phyloP scores from a whole-genome alignment of 1,284 basidiomycete genomes.

The Inonotus obliquus region DNA sequence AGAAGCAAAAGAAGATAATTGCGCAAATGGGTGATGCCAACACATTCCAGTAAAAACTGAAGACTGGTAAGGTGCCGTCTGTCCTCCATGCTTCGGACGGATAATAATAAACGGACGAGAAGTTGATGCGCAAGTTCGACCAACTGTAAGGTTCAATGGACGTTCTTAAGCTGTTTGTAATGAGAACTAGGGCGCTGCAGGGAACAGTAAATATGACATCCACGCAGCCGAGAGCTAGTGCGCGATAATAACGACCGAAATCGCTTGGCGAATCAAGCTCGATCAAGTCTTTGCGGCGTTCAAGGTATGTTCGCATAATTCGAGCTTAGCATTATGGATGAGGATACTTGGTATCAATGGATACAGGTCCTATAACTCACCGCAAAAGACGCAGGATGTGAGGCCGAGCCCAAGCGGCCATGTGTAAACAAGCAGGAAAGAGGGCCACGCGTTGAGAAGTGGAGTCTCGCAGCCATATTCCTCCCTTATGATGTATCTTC shows the following conservation, averaged over 20 bases:
- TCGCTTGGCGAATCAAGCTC: background rate
- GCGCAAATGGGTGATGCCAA: conserved; percentile 39
- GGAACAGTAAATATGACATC: conserved; percentile 41
- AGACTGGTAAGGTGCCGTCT: conserved; percentile 16
- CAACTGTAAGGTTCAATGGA: conserved; percentile 34
- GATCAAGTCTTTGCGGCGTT: background rate
- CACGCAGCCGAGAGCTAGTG: conserved; percentile 44
- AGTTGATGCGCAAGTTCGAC: conserved; percentile 30
- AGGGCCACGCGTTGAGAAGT: conserved; percentile 39
- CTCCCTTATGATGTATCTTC: conserved; percentile 54
- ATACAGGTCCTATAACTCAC: background rate
- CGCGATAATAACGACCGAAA: conserved; percentile 46
- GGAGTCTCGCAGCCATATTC: conserved; percentile 47
- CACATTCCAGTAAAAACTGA: conserved; percentile 32
- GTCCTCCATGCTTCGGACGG: conserved; percentile 23
- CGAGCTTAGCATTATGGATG: background rate
- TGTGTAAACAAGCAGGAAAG: conserved; percentile 35
- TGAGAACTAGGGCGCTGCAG: conserved; percentile 25
- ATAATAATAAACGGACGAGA: conserved; percentile 29
- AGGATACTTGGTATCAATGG: background rate
- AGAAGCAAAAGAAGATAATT: conserved; percentile 42
- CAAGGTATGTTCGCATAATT: background rate
- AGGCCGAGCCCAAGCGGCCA: conserved; percentile 40
- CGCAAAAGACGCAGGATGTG: conserved; percentile 35
- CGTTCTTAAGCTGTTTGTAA: conserved; percentile 24